Evolutionary conservation across 2,329 filamentous ascomycete species (phyloP), one percentile per base, ranked within the genome.

Genomic region (Bipolaris victoriae): DNA sequence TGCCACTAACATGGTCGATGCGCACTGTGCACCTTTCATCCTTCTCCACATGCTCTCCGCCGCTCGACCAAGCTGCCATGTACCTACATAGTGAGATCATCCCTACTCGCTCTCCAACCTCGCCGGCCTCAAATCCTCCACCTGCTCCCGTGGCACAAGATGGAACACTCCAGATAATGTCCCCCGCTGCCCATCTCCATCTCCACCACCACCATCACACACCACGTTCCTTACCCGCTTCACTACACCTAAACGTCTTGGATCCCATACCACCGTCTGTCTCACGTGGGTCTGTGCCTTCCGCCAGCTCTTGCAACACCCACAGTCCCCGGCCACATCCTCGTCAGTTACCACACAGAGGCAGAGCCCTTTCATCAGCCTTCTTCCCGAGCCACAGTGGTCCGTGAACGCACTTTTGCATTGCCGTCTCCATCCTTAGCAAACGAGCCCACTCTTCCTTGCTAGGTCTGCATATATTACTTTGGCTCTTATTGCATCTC

Each of bases 1-100:
- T 62, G 64, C 61, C 61, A 65, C 65, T 68, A 63, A 60, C 60
- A 58, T 62, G 62, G 65, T 66, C 68, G 39, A 63, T 62, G 68
- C 65, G 66, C 68, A 66, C 66, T 66, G 68, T 64, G 68, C 71
- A 71, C 70, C 69, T 67, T 69, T 66, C 68, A 64, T 65, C 65
- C 62, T 65, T 72, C 71, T 73, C 71, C 73, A 76, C 72, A 74
- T 67, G 66, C 70, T 69, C 67, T 70, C 63, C 67, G 65, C 66
- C 68, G 61, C 58, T 63, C 61, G 63, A 71, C 63, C 67, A 67
- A 62, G 62, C 64, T 56, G 58, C 63, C 64, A 61, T 66, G 67
- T 64, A 67, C 68, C 66, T 73, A 71, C 65, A 63, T 66, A 66
- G 61, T 62, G 63, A 70, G 68, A 67, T 64, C 58, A 72, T 71